Base-by-base conservation (phyloP, 495 filamentous ascomycete genomes). In the Xylaria intraflava region DNA sequence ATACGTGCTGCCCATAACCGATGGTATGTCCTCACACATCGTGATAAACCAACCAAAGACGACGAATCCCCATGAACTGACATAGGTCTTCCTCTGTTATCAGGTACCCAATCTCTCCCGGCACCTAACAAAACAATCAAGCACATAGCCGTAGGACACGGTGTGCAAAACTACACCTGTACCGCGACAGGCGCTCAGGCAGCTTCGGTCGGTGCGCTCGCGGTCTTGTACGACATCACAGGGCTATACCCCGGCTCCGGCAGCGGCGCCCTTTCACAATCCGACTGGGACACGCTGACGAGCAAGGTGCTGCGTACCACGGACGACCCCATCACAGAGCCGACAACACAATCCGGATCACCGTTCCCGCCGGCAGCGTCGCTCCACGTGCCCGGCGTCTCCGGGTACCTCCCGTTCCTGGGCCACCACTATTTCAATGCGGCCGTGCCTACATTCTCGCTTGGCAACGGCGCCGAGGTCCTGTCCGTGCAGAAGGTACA, bases 121-220 rank as follows among this genome's bases (percentile, higher is more conserved):
- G 29, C 58, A 0, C 81, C 83, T 3, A 29, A 67, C 10, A 67
- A 66, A 31, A 68, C 62, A 11, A 74, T 89, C 49, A 78, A 81
- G 66, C 78, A 80, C 64, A 75, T 89, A 58, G 80, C 77, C 48
- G 53, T 89, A 48, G 87, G 86, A 58, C 83, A 83, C 29, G 87
- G 87, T 48, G 82, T 84, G 55, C 87, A 90, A 60, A 90, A 90
- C 73, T 90, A 90, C 72, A 85, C 80, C 23, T 90, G 87, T 65
- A 51, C 60, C 8, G 49, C 59, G 12, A 49, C 58, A n/a, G 60
- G 68, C 42, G 59, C 65, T 20, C 44, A 55, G 1, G 51, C 62
- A 16, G 52, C 57, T 1, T 65, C 78, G 23, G 63, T 68, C 33
- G 87, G 87, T 22, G 86, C 86, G 23, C 69, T 82, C 16, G 88